Evolutionary conservation across 1,139 yeast species (phyloP).

Genomic region (Wickerhamomyces sp.): DNA sequence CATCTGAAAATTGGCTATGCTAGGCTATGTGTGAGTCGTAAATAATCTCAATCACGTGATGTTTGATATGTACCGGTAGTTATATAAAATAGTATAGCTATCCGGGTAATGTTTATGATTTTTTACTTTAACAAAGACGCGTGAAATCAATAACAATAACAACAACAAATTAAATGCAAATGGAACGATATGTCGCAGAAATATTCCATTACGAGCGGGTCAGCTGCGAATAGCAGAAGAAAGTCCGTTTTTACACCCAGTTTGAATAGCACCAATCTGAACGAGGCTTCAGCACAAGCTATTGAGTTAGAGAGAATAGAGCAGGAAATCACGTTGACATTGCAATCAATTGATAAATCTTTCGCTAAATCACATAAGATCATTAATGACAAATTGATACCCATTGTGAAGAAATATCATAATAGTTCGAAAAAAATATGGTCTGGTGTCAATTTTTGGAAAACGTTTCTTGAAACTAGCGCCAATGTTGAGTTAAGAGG

Average conservation of each 20-base stretch:
- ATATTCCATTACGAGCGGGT: constrained; percentile 7
- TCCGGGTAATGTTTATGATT: too few relatives aligned
- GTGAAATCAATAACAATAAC: not conserved
- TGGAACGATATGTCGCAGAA: constrained; percentile 10
- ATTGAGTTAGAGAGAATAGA: constrained; percentile 69
- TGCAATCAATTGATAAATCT: constrained; percentile 78
- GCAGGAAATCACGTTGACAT: constrained; percentile 71
- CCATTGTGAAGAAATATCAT: constrained; percentile 58
- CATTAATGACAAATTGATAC: constrained; percentile 57
- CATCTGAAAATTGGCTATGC: too few relatives aligned
- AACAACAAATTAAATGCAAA: not conserved
- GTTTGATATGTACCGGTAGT: too few relatives aligned
- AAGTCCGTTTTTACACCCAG: constrained; percentile 22
- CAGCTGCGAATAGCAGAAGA: constrained; percentile 15
- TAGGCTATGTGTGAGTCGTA: too few relatives aligned
- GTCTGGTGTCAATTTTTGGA: constrained; percentile 67
- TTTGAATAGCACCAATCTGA: constrained; percentile 12
- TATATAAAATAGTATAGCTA: too few relatives aligned
- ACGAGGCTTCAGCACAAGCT: constrained; percentile 30
- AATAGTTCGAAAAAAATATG: constrained; percentile 51
- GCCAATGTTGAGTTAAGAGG: constrained; percentile 64
- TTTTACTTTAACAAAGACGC: not conserved
- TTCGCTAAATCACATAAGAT: constrained; percentile 60
- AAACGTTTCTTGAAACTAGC: constrained; percentile 67
- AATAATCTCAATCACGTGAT: too few relatives aligned